Conservation (phyloP, 768 basidiomycete genomes). For the Leccinum variicolor region DNA sequence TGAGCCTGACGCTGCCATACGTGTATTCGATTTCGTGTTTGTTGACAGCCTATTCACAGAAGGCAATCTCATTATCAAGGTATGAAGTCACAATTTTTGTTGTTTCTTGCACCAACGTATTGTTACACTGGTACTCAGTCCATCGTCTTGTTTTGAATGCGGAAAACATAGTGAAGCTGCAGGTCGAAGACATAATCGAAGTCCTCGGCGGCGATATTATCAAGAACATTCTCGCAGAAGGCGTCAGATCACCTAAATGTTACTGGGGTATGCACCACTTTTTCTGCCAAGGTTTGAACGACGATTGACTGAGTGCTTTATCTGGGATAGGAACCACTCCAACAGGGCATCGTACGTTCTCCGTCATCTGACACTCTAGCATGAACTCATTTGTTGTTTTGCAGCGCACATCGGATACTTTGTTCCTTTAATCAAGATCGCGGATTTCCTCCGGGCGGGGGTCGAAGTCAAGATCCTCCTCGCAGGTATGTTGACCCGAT, state of each 20-base stretch:
- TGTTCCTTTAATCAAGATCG: slow-evolving; percentile 91
- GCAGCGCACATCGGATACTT: slow-evolving; percentile 97
- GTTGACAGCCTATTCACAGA: not conserved
- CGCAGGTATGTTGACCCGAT: slow-evolving; percentile 49
- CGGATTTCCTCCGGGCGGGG: slow-evolving; percentile 92
- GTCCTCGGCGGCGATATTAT: slow-evolving; percentile 83
- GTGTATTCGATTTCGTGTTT: slow-evolving; percentile 1
- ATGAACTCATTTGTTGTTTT: not conserved
- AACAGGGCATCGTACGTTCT: slow-evolving; percentile 83
- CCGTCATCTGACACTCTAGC: not conserved
- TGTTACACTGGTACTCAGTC: not conserved
- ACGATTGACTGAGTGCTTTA: not conserved
- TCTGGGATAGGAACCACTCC: slow-evolving; percentile 76
- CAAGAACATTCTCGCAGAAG: slow-evolving; percentile 75
- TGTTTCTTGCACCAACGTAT: not conserved
- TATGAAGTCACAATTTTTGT: not conserved
- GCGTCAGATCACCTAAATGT: slow-evolving; percentile 67
- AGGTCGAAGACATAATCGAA: slow-evolving; percentile 40
- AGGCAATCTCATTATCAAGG: slow-evolving; percentile 2
- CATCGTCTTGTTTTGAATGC: slow-evolving; percentile 2
- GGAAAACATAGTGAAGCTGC: not conserved
- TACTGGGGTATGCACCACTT: slow-evolving; percentile 78
- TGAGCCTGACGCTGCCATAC: not conserved
- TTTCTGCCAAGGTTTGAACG: not conserved
- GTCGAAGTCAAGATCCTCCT: slow-evolving; percentile 84